These are phyloP conservation scores for Helotiales sp. DNA, from an alignment of 2,329 filamentous ascomycete genomes.

Conservation along the genomic window DNA sequence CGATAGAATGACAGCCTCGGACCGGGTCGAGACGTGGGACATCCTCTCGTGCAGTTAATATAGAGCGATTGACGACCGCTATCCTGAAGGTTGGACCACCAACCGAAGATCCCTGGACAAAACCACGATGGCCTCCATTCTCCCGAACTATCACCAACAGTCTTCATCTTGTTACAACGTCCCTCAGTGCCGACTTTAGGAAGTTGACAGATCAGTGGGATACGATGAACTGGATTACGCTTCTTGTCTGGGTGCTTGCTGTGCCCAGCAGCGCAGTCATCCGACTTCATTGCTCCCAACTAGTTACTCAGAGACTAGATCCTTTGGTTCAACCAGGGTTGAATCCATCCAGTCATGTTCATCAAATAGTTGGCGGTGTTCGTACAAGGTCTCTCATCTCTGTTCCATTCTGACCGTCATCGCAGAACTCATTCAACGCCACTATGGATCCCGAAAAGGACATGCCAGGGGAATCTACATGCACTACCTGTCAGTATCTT, in stretches of 20 bases:
- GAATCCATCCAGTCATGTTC: slow-evolving; percentile 16
- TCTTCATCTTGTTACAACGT: neutral
- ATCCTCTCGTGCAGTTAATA: neutral
- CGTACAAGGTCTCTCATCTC: neutral
- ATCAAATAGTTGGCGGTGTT: slow-evolving; percentile 19
- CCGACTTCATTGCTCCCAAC: slow-evolving; percentile 19
- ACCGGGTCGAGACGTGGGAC: no score
- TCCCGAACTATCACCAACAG: neutral
- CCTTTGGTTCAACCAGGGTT: slow-evolving; percentile 14
- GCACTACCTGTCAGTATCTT: slow-evolving; percentile 35
- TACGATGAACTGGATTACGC: slow-evolving; percentile 12
- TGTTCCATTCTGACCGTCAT: neutral
- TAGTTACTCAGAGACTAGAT: slow-evolving; percentile 18
- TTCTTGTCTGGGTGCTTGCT: slow-evolving; percentile 8
- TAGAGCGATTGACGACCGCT: neutral
- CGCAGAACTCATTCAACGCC: slow-evolving; percentile 40
- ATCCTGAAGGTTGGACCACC: neutral
- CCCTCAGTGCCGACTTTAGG: neutral
- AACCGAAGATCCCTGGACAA: neutral
- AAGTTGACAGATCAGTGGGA: neutral
- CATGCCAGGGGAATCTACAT: slow-evolving; percentile 32
- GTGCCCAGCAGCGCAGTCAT: slow-evolving; percentile 7
- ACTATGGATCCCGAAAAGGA: slow-evolving; percentile 36
- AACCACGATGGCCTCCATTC: neutral
- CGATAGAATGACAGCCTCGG: no score